Conservation (phyloP, 805 yeast genomes). For the Kluyveromyces wickerhamii region DNA sequence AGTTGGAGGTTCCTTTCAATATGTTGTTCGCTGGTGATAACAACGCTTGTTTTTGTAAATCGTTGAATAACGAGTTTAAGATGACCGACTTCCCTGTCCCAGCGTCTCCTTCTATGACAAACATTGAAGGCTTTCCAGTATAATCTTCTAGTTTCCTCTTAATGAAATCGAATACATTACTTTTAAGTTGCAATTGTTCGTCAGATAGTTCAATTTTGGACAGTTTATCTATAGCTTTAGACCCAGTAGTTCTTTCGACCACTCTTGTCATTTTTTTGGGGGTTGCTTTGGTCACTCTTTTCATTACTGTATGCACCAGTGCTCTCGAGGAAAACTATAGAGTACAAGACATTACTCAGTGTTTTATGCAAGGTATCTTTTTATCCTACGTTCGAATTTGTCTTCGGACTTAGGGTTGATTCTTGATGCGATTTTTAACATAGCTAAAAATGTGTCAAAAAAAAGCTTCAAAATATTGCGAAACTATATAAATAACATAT, state of each 20-base stretch:
- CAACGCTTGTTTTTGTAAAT: constrained; percentile 30
- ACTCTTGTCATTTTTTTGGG: neutral
- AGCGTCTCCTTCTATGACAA: constrained; percentile 40
- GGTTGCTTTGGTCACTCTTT: no score
- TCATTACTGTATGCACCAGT: no score
- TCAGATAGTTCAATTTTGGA: constrained; percentile 31
- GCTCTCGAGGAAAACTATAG: no score
- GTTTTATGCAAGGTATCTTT: no score
- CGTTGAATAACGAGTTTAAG: constrained; percentile 36
- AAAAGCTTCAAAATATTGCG: no score
- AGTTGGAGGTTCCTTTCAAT: constrained; percentile 29
- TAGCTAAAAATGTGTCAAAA: no score
- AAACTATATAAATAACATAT: no score
- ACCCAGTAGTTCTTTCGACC: constrained; percentile 4
- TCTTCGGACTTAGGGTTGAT: no score
- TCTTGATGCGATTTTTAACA: no score
- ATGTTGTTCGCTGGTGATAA: constrained; percentile 11
- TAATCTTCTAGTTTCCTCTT: constrained; percentile 16
- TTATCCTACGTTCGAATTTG: no score
- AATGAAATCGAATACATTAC: constrained; percentile 26
- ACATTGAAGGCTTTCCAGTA: constrained; percentile 26
- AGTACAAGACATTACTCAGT: no score
- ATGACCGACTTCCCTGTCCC: constrained; percentile 43
- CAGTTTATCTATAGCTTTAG: constrained; percentile 32
- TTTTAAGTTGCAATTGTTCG: constrained; percentile 31